A percentile compares a stretch with the other conserved stretches of the same genome.
Conservation (phyloP, 306 rosid species). For the Castanea sativa region DNA sequence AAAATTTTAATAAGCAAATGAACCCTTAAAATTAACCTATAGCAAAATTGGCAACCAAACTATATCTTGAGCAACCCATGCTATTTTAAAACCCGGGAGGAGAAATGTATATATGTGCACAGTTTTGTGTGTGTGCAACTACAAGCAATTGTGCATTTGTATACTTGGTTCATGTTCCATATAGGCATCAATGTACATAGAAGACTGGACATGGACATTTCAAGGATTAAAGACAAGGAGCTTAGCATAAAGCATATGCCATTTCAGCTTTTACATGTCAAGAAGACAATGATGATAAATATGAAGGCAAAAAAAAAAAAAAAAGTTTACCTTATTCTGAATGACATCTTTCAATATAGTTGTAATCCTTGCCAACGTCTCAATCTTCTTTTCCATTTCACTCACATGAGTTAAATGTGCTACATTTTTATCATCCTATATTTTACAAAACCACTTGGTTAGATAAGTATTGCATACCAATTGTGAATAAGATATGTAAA, state of each 20-base stretch:
- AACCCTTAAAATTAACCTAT: background rate
- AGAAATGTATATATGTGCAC: background rate
- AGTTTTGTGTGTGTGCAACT: background rate
- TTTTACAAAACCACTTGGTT: slow-evolving; percentile 14
- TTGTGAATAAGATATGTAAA: background rate
- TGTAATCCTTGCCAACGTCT: slow-evolving; percentile 78
- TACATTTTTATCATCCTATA: slow-evolving; percentile 90
- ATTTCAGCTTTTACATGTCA: background rate
- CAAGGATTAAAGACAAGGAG: background rate
- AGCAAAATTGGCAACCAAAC: background rate
- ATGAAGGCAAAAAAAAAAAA: background rate
- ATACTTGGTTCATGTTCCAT: background rate
- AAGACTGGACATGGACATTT: background rate
- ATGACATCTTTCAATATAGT: slow-evolving; percentile 88
- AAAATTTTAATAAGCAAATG: background rate
- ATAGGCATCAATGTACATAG: background rate
- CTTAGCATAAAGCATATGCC: background rate
- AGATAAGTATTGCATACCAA: background rate
- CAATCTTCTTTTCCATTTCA: slow-evolving; percentile 94
- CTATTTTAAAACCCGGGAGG: background rate
- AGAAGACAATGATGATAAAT: slow-evolving; percentile 1
- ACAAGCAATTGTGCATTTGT: background rate
- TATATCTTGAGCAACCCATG: background rate
- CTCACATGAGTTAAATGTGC: slow-evolving; percentile 91
- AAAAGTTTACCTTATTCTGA: slow-evolving; percentile 76